Evolutionary conservation across 331 rosid species (phyloP).

Genomic region (Quercus tomentella): DNA sequence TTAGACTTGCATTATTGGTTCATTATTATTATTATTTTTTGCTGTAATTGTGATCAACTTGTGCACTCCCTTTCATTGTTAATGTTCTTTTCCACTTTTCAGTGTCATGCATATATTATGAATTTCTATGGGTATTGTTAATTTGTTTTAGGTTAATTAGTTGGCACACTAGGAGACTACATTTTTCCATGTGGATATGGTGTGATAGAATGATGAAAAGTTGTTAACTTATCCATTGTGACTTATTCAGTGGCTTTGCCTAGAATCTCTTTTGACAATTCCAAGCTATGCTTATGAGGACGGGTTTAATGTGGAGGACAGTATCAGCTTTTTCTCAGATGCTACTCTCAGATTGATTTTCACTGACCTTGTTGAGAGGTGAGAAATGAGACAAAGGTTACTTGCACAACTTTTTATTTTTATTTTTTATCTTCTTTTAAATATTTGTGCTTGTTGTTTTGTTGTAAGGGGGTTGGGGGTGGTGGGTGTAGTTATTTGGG

Average conservation of each 20-base stretch:
- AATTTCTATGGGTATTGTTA: not conserved
- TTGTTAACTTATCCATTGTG: slow-evolving; percentile 9
- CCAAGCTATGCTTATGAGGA: slow-evolving; percentile 43
- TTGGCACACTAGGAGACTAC: not conserved
- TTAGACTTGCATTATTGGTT: not conserved
- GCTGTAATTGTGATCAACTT: slow-evolving; percentile 4
- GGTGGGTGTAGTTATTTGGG: not conserved
- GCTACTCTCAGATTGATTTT: slow-evolving; percentile 64
- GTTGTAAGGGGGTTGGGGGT: not conserved
- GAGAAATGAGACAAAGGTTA: slow-evolving; percentile 18
- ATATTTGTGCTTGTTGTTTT: not conserved
- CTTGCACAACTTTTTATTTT: not conserved
- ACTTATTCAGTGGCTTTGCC: slow-evolving; percentile 80
- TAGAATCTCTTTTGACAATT: slow-evolving; percentile 74
- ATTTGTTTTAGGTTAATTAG: not conserved
- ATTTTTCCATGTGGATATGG: slow-evolving; percentile 3
- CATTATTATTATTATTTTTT: not conserved
- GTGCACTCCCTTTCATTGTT: slow-evolving; percentile 5
- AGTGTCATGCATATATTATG: not conserved
- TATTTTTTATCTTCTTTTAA: not conserved
- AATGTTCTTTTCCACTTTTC: slow-evolving; percentile 5
- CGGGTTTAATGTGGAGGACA: slow-evolving; percentile 43
- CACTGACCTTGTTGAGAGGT: slow-evolving; percentile 83
- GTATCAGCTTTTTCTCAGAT: slow-evolving; percentile 38
- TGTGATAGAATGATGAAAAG: slow-evolving; percentile 6